phyloP scores from a whole-genome alignment of 2,329 filamentous ascomycete species.

The Coniochaeta sp. region DNA sequence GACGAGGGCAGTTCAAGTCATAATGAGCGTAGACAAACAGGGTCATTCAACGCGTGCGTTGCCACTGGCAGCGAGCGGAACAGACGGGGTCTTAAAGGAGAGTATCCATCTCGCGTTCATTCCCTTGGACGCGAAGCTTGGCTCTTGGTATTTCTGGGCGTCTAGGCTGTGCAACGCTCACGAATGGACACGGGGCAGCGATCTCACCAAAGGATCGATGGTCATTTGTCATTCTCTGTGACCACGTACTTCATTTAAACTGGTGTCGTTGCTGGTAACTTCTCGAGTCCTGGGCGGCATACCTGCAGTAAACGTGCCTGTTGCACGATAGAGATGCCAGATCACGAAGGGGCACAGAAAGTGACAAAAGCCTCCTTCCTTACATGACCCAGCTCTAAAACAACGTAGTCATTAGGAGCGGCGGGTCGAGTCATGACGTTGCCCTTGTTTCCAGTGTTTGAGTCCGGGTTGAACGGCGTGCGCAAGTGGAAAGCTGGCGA shows the following conservation, averaged over 20 bases:
- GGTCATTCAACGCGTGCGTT: no score
- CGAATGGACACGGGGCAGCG: neutral
- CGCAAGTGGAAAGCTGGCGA: neutral
- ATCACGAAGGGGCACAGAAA: neutral
- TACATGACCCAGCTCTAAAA: neutral
- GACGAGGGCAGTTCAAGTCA: neutral
- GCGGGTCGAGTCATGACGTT: neutral
- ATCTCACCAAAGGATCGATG: neutral
- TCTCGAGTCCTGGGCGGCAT: no score
- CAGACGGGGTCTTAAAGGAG: neutral
- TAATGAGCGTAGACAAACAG: neutral
- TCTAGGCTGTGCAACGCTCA: neutral
- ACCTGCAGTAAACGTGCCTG: no score
- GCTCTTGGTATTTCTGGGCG: neutral
- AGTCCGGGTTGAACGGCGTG: neutral
- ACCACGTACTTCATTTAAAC: neutral
- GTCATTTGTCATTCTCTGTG: neutral
- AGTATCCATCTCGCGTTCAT: neutral
- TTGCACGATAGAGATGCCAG: no score
- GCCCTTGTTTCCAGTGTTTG: neutral
- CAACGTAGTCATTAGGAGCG: neutral
- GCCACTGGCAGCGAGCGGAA: neutral
- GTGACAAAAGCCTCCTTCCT: neutral
- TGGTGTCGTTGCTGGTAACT: no score
- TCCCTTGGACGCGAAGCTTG: neutral